phyloP scores from a whole-genome alignment of 176 grass and related monocot species.

The Eremochloa ophiuroides region DNA sequence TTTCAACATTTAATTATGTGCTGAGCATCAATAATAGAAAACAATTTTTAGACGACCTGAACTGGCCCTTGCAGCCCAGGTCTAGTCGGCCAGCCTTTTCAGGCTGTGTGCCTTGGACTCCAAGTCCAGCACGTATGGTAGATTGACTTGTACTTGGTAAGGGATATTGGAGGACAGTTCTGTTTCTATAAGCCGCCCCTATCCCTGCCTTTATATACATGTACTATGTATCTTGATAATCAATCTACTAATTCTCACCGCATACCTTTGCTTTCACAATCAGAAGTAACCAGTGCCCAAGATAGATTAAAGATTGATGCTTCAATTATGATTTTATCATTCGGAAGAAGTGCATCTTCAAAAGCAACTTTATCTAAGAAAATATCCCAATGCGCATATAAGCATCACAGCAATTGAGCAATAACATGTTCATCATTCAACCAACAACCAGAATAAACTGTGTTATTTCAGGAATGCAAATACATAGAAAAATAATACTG shows the following conservation, averaged over 20 bases:
- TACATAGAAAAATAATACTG: no score
- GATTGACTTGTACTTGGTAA: neutral
- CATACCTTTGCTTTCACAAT: conserved; percentile 1
- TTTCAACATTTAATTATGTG: neutral
- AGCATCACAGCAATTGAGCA: conserved; percentile 8
- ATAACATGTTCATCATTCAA: neutral
- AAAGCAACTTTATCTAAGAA: conserved; percentile 7
- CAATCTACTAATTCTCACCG: neutral
- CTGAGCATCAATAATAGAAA: neutral
- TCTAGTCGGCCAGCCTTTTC: neutral
- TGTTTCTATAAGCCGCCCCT: neutral
- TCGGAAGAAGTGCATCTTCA: neutral
- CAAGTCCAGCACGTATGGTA: neutral
- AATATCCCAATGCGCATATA: neutral
- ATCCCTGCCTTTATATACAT: neutral
- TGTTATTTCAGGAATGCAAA: no score
- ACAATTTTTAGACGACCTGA: neutral
- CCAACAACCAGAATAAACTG: neutral
- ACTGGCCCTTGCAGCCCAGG: neutral
- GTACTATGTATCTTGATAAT: neutral
- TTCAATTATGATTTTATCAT: neutral
- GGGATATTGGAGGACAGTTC: neutral
- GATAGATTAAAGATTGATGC: neutral
- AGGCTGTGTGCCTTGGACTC: neutral
- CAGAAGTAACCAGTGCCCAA: neutral